Base-by-base conservation (phyloP, 2,329 filamentous ascomycete species). In the Monosporascus sp. region DNA sequence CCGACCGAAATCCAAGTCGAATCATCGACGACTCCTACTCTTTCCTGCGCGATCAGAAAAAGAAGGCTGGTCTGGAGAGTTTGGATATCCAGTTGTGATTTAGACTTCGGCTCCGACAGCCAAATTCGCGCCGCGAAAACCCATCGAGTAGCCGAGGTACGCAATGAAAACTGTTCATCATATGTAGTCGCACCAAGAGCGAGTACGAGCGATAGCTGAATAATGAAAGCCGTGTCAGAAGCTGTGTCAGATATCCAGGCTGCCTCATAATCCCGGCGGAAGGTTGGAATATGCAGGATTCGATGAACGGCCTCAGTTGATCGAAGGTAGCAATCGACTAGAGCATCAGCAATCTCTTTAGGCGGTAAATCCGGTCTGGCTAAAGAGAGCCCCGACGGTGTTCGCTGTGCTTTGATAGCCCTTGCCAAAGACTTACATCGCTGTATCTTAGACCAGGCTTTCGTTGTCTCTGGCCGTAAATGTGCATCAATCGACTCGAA, bases 131-230 rank as follows among this genome's bases (percentile, higher is more conserved):
- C 82, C 56, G 84, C 81, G 52, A 80, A 79, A 0, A 84, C 67
- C 83, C 82, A 86, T 27, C 66, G 71, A n/a, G 76, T 68, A 0
- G 82, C 82, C 0, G 72, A 70, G 6, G 67, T 50, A 7, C 80
- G 75, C 37, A 83, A 58, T 0, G 75, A 77, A 52, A 81, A 84
- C 0, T 66, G 55, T 0, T 78, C 72, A 50, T 85, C 79, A 52
- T 80, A 76, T 0, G 71, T 69, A 1, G 72, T 68, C 1, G 80
- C 75, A 0, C 83, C 84, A 19, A 86, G 76, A 0, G 83, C 81
- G 4, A 86, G 65, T 0, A 85, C 74, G 0, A 86, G 67, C 58
- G 85, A 83, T 3, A 85, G 57, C 46, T 81, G 81, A 16, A 84
- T 73, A 1, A 84, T 54, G 48, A 85, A 85, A 0, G 65, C 68